Percentiles rank a stretch among this genome's conserved stretches.
Evolutionary conservation across 192 early-diverging fungal genomes (phyloP).

Genomic region (Chytriomyces confervae): DNA sequence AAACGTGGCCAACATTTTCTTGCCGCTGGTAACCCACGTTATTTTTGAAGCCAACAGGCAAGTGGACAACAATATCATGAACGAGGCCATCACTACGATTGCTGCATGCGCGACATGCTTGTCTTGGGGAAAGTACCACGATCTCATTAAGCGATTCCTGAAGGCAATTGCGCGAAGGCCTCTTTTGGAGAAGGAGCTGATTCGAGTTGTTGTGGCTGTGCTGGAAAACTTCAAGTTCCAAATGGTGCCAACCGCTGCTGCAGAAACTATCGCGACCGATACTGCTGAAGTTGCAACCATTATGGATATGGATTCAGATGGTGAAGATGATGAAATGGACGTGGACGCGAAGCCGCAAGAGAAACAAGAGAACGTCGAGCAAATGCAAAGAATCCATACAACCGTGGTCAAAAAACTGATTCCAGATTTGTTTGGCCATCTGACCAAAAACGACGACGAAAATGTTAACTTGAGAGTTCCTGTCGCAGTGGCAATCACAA

Average conservation of each 20-base stretch:
- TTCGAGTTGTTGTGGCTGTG: slow-evolving; percentile 79
- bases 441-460: slow-evolving; percentile 73
- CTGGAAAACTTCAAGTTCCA: slow-evolving; percentile 95
- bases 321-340: slow-evolving; percentile 49
- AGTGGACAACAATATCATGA: slow-evolving; percentile 76
- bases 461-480: slow-evolving; percentile 82
- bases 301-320: slow-evolving; percentile 37
- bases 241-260: slow-evolving; percentile 47
- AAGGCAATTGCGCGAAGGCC: slow-evolving; percentile 66
- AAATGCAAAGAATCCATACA: slow-evolving; percentile 66
- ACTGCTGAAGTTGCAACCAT: background rate
- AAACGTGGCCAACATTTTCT: slow-evolving; percentile 72
- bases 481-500: slow-evolving; percentile 82
- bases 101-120: slow-evolving; percentile 71
- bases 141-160: slow-evolving; percentile 75
- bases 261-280: slow-evolving; percentile 10
- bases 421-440: slow-evolving; percentile 79
- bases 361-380: slow-evolving; percentile 31
- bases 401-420: slow-evolving; percentile 77
- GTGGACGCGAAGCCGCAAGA: slow-evolving; percentile 44
- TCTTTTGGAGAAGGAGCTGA: slow-evolving; percentile 80
- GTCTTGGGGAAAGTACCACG: slow-evolving; percentile 86
- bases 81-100: slow-evolving; percentile 81
- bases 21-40: slow-evolving; percentile 88
- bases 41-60: slow-evolving; percentile 76